A percentile compares a stretch with the other conserved stretches of the same genome.
phyloP scores from a whole-genome alignment of 371 early-diverging fungal species.

The Conidiobolus incongruus region DNA sequence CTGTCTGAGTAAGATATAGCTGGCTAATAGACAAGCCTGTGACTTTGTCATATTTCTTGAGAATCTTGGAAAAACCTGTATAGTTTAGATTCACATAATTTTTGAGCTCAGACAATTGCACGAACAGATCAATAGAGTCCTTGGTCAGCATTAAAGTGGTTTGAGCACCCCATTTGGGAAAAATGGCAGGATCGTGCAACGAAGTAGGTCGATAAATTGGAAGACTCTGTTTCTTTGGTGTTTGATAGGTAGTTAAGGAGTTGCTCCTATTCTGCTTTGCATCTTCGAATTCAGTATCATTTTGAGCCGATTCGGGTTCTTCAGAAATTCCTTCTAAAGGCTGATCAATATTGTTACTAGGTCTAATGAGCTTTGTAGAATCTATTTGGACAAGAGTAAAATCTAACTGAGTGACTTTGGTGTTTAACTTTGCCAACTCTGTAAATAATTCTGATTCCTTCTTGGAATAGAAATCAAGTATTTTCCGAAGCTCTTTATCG shows the following conservation, averaged over 20 bases:
- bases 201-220: not conserved
- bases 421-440: slow-evolving; percentile 18
- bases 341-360: not conserved
- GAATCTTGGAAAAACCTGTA: slow-evolving; percentile 86
- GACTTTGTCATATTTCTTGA: slow-evolving; percentile 93
- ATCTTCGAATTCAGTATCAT: not conserved
- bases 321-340: not conserved
- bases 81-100: slow-evolving; percentile 80
- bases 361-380: not conserved
- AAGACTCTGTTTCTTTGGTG: slow-evolving; percentile 12
- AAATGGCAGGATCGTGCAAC: slow-evolving; percentile 13
- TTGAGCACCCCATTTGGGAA: not conserved
- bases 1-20: slow-evolving; percentile 23
- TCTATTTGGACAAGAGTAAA: not conserved
- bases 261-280: not conserved
- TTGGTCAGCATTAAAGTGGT: not conserved
- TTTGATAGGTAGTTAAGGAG: slow-evolving; percentile 9
- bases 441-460: slow-evolving; percentile 54
- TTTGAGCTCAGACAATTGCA: slow-evolving; percentile 58
- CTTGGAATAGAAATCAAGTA: slow-evolving; percentile 49
- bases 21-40: slow-evolving; percentile 17
- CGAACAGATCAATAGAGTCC: slow-evolving; percentile 35
- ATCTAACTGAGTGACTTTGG: not conserved
- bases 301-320: not conserved
- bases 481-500: slow-evolving; percentile 58